Conservation (phyloP, 345 rosid genomes). For the Pistacia integerrima region DNA sequence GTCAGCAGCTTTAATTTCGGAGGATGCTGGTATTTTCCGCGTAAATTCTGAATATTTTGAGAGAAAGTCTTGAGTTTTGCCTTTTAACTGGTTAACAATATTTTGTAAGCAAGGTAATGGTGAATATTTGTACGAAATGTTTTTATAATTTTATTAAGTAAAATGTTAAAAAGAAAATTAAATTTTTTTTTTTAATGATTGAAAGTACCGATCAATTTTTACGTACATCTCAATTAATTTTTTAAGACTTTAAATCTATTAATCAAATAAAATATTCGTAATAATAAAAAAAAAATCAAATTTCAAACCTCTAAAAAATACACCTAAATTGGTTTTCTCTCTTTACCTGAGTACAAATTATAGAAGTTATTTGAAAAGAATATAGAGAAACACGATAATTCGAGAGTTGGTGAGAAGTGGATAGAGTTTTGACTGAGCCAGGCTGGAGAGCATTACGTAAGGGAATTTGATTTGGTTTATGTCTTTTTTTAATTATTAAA, state of each 20-base stretch:
- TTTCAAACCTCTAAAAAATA: too few relatives aligned
- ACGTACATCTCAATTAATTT: too few relatives aligned
- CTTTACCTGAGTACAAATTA: not conserved
- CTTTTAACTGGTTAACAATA: too few relatives aligned
- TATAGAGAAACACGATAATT: slow-evolving; percentile 17
- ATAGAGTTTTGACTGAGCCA: slow-evolving; percentile 36
- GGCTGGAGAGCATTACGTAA: slow-evolving; percentile 40
- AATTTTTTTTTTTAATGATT: not conserved
- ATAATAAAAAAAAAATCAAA: too few relatives aligned
- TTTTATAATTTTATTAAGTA: too few relatives aligned
- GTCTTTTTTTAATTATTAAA: not conserved
- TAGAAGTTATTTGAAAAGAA: slow-evolving; percentile 24
- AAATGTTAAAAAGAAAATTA: too few relatives aligned
- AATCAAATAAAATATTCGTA: too few relatives aligned
- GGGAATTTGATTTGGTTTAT: not conserved
- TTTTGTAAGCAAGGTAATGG: too few relatives aligned
- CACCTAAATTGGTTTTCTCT: too few relatives aligned
- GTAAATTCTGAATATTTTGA: not conserved
- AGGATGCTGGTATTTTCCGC: slow-evolving; percentile 8
- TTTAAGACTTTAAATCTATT: too few relatives aligned
- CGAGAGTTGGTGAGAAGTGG: not conserved
- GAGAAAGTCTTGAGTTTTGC: not conserved
- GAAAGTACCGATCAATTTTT: too few relatives aligned
- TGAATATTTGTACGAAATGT: too few relatives aligned
- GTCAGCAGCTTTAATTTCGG: slow-evolving; percentile 19